These are phyloP conservation scores for Russula brevipes DNA, from an alignment of 768 basidiomycete genomes.

Conservation along the genomic window DNA sequence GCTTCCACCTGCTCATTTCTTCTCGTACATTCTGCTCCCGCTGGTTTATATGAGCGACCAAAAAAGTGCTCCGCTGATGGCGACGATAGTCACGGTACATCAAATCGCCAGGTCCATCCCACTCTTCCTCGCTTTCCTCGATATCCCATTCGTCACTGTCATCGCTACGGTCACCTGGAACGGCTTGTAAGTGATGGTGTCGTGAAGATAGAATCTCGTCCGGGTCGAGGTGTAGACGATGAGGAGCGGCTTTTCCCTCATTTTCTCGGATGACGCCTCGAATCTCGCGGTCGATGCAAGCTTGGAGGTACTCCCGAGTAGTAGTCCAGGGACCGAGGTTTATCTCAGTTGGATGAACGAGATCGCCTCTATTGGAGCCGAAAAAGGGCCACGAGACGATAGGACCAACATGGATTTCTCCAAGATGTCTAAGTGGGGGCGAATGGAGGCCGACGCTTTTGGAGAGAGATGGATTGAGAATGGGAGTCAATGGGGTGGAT, in stretches of 20 bases:
- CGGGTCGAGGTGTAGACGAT: constrained; percentile 75
- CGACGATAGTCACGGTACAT: constrained; percentile 83
- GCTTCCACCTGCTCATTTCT: constrained; percentile 71
- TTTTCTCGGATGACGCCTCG: constrained; percentile 68
- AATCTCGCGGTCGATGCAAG: constrained; percentile 70
- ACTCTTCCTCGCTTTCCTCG: constrained; percentile 77
- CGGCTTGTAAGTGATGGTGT: constrained; percentile 61
- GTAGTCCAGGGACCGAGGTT: constrained; percentile 76
- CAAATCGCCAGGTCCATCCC: constrained; percentile 58
- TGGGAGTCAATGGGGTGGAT: constrained; percentile 15
- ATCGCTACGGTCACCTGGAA: constrained; percentile 70
- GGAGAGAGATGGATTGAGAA: not conserved
- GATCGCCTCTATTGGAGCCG: constrained; percentile 73
- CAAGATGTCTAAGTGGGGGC: constrained; percentile 20
- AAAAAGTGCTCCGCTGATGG: constrained; percentile 73
- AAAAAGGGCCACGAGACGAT: constrained; percentile 92
- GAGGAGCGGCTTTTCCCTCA: constrained; percentile 71
- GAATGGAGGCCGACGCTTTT: not conserved
- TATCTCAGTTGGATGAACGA: constrained; percentile 60
- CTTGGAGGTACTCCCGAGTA: constrained; percentile 52
- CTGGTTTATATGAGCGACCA: constrained; percentile 61
- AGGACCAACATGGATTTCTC: constrained; percentile 61
- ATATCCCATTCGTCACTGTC: constrained; percentile 75
- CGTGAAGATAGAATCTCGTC: constrained; percentile 66
- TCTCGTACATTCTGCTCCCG: constrained; percentile 57